A percentile compares a stretch with the other conserved stretches of the same genome.
These are phyloP conservation scores for Macrophomina tecta DNA, from an alignment of 2,329 filamentous ascomycete species.

Conservation along the genomic window DNA sequence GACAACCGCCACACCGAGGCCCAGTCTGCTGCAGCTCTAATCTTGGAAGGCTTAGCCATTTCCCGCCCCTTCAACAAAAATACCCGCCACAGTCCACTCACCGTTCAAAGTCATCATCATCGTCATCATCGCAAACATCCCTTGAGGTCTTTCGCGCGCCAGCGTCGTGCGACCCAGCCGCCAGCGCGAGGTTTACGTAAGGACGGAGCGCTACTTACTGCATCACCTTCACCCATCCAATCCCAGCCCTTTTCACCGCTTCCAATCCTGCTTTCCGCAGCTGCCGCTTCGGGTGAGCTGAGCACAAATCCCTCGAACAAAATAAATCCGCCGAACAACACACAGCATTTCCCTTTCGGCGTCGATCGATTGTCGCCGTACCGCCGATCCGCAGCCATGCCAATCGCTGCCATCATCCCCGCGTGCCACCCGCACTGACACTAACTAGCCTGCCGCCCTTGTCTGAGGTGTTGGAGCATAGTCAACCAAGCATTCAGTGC, in stretches of 20 bases:
- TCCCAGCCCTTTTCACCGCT: background rate
- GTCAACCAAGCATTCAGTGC: conserved; percentile 4
- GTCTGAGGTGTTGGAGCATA: conserved; percentile 6
- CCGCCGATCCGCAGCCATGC: background rate
- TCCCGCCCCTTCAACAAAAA: background rate
- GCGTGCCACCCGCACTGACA: background rate
- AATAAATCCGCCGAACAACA: conserved; percentile 14
- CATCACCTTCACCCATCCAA: background rate
- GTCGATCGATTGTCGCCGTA: background rate
- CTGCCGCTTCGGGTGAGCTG: conserved; percentile 24
- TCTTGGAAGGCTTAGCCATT: conserved; percentile 16
- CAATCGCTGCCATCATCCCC: background rate
- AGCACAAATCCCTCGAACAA: conserved; percentile 1
- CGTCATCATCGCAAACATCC: conserved; percentile 2
- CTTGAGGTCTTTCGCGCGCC: background rate
- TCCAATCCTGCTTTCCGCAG: conserved; percentile 15
- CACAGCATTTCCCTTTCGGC: background rate
- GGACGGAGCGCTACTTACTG: background rate
- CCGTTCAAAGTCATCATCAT: background rate
- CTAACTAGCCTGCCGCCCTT: background rate
- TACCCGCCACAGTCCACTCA: background rate
- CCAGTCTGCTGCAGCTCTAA: conserved; percentile 2
- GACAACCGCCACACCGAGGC: too few species aligned
- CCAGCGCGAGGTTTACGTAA: conserved; percentile 19
- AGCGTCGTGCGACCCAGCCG: conserved; percentile 8